A percentile compares a stretch with the other conserved stretches of the same genome.
phyloP scores from a whole-genome alignment of 441 rosid species.

The Pelargonium myrrhifolium region DNA sequence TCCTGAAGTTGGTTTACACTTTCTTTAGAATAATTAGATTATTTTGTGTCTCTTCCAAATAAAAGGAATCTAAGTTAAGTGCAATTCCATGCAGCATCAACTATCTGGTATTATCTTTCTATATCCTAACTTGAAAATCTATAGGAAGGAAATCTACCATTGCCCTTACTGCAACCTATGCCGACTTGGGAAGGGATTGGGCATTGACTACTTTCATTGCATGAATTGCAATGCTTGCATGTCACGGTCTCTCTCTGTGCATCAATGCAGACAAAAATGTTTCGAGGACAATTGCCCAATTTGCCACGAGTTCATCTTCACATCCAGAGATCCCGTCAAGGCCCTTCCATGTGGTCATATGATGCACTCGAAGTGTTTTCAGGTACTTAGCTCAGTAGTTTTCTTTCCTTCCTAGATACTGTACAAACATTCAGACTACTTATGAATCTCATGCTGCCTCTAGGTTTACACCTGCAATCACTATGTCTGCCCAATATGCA shows the following conservation, averaged over 20 bases:
- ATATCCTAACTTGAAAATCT: slow-evolving; percentile 14
- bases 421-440: slow-evolving; percentile 11
- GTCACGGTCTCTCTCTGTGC: slow-evolving; percentile 45
- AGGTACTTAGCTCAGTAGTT: slow-evolving; percentile 34
- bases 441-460: slow-evolving; percentile 25
- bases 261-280: slow-evolving; percentile 62
- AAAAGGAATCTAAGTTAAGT: neutral
- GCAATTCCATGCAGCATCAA: neutral
- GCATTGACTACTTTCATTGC: slow-evolving; percentile 77
- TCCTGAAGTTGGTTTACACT: neutral
- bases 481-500: slow-evolving; percentile 79
- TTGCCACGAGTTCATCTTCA: slow-evolving; percentile 72
- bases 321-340: slow-evolving; percentile 56
- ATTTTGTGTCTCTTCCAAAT: neutral
- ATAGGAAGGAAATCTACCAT: slow-evolving; percentile 77
- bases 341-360: slow-evolving; percentile 82
- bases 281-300: slow-evolving; percentile 82
- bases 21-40: neutral
- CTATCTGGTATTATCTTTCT: slow-evolving; percentile 8
- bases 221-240: slow-evolving; percentile 94
- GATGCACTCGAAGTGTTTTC: slow-evolving; percentile 87
- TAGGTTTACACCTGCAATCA: slow-evolving; percentile 69
- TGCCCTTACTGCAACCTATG: slow-evolving; percentile 89
- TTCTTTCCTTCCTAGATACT: slow-evolving; percentile 4
- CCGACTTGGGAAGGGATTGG: slow-evolving; percentile 78